A percentile compares a stretch with the other conserved stretches of the same genome.
Conservation (phyloP, 2,329 filamentous ascomycete species). For the Aspergillus pseudotamarii region DNA sequence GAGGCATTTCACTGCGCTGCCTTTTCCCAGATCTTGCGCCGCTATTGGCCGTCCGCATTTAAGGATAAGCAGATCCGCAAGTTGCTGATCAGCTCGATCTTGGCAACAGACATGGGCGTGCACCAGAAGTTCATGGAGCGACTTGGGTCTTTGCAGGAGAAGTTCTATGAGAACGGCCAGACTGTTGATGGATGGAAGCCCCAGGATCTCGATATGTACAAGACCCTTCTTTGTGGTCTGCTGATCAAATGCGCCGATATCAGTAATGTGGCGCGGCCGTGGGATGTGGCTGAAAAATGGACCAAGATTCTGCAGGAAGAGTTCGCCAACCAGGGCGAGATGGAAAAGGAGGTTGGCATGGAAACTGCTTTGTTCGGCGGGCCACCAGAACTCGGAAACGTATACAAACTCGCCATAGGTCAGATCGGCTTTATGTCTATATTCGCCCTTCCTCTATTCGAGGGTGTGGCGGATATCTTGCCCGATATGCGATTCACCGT, state of each 20-base stretch:
- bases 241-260: conserved; percentile 98
- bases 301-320: conserved; percentile 93
- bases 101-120: conserved; percentile 95
- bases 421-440: conserved; percentile 97
- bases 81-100: conserved; percentile 94
- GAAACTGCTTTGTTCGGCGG: conserved; percentile 80
- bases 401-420: conserved; percentile 78
- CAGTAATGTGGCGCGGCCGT: conserved; percentile 90
- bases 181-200: conserved; percentile 73
- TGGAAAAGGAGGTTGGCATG: conserved; percentile 87
- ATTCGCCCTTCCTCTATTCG: conserved; percentile 90
- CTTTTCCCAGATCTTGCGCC: conserved; percentile 90
- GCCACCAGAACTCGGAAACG: conserved; percentile 78
- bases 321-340: conserved; percentile 87
- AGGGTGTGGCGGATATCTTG: conserved; percentile 81
- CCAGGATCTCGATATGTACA: conserved; percentile 74
- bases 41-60: conserved; percentile 86
- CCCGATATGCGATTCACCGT: conserved; percentile 83
- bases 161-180: conserved; percentile 67
- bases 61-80: conserved; percentile 77
- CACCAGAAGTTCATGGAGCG: conserved; percentile 97
- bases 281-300: conserved; percentile 82
- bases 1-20: conserved; percentile 98
- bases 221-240: conserved; percentile 80
- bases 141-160: conserved; percentile 77